Evolutionary conservation across 345 rosid genomes (phyloP).

Genomic region (Eucalyptus dawsonii): DNA sequence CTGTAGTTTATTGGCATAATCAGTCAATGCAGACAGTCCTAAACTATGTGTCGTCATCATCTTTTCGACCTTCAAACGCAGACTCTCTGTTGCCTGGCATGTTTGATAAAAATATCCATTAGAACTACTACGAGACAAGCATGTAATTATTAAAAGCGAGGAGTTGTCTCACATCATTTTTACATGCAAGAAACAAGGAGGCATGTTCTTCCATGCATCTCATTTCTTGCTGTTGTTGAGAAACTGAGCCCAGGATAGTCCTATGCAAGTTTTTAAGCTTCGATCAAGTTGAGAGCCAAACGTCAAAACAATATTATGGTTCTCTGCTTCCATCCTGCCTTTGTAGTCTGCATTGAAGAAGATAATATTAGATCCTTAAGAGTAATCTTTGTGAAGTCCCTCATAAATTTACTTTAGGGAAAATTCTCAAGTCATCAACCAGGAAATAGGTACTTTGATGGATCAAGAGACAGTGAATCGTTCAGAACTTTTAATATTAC

Average conservation of each 20-base stretch:
- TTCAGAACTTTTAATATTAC: neutral
- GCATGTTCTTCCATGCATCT: slow-evolving; percentile 74
- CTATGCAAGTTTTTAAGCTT: slow-evolving; percentile 57
- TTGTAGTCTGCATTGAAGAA: slow-evolving; percentile 37
- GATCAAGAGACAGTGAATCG: neutral
- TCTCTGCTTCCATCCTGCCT: slow-evolving; percentile 66
- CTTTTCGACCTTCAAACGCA: slow-evolving; percentile 47
- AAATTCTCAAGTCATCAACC: neutral
- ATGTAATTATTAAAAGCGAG: neutral
- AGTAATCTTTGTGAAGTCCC: neutral
- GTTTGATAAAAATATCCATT: neutral
- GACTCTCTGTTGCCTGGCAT: slow-evolving; percentile 49
- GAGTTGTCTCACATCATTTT: slow-evolving; percentile 60
- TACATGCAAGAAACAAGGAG: slow-evolving; percentile 50
- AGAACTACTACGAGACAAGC: neutral
- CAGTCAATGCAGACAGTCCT: slow-evolving; percentile 42
- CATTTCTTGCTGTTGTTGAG: slow-evolving; percentile 77
- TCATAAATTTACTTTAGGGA: neutral
- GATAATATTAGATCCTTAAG: neutral
- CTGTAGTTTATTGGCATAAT: slow-evolving; percentile 34
- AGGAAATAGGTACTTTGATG: neutral
- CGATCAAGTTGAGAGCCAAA: slow-evolving; percentile 91
- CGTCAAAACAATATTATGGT: slow-evolving; percentile 45
- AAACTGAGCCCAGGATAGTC: slow-evolving; percentile 59
- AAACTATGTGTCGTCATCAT: slow-evolving; percentile 39